Conservation (phyloP, 352 stramenopile genomes). For the Plasmopara muralis region DNA sequence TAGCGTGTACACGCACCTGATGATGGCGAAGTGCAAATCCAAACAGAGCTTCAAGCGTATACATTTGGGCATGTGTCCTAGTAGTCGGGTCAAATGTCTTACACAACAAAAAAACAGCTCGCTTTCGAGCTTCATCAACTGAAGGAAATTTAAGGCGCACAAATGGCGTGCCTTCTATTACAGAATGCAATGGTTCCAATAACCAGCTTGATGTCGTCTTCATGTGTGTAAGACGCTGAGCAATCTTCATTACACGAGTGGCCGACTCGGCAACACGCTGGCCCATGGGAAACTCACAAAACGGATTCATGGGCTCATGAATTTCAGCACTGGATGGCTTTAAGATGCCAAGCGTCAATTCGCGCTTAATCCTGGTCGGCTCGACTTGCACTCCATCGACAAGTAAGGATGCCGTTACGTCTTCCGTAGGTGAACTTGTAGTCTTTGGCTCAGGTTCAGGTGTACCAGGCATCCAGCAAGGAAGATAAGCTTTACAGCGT, state of each 20-base stretch:
- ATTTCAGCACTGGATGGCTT: conserved; percentile 17
- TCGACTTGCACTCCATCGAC: conserved; percentile 48
- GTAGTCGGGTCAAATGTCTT: conserved; percentile 72
- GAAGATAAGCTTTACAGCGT: conserved; percentile 47
- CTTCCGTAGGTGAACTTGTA: conserved; percentile 47
- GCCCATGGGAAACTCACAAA: conserved; percentile 30
- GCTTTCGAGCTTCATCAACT: conserved; percentile 57
- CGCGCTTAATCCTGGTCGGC: conserved; percentile 51
- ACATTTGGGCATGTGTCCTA: conserved; percentile 50
- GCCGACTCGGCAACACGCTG: conserved; percentile 32
- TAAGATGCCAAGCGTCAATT: conserved; percentile 37
- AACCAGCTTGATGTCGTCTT: conserved; percentile 25
- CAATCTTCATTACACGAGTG: conserved; percentile 38
- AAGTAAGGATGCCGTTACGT: conserved; percentile 46
- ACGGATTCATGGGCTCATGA: conserved; percentile 35
- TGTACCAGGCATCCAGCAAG: conserved; percentile 50
- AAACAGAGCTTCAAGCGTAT: conserved; percentile 51
- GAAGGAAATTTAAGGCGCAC: conserved; percentile 67
- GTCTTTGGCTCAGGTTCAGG: conserved; percentile 50
- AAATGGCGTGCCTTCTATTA: conserved; percentile 38
- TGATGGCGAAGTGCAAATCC: conserved; percentile 47
- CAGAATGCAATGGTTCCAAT: conserved; percentile 18
- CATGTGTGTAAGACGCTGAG: conserved; percentile 25
- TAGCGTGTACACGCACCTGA: conserved; percentile 25
- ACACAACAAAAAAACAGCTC: conserved; percentile 55